Conservation (phyloP, 2,329 filamentous ascomycete species). For the Didymella pomorum region DNA sequence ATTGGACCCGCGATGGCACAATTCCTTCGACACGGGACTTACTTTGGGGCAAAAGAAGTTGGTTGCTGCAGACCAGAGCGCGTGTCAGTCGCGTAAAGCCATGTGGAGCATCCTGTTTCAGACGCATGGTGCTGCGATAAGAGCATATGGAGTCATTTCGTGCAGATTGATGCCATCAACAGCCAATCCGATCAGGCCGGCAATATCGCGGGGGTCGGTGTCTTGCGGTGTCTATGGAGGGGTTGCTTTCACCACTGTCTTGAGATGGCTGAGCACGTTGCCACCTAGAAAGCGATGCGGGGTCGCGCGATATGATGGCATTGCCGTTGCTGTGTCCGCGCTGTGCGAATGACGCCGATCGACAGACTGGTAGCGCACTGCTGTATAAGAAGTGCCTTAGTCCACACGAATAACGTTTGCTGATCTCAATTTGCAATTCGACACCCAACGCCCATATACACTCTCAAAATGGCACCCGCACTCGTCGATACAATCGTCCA, state of each 20-base stretch:
- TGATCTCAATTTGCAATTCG: slow-evolving; percentile 5
- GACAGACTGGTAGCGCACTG: not conserved
- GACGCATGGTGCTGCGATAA: slow-evolving; percentile 23
- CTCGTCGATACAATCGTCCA: slow-evolving; percentile 50
- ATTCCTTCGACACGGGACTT: slow-evolving; percentile 19
- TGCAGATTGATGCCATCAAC: slow-evolving; percentile 43
- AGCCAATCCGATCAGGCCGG: slow-evolving; percentile 31
- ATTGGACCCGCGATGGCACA: slow-evolving; percentile 15
- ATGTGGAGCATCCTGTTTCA: slow-evolving; percentile 8
- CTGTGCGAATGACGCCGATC: slow-evolving; percentile 11
- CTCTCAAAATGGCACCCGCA: slow-evolving; percentile 53
- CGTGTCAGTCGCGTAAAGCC: slow-evolving; percentile 12
- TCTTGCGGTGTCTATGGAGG: slow-evolving; percentile 20
- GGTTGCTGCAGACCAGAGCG: slow-evolving; percentile 18
- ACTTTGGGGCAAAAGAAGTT: slow-evolving; percentile 13
- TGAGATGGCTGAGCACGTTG: slow-evolving; percentile 9
- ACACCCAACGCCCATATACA: not conserved
- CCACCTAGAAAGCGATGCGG: slow-evolving; percentile 24
- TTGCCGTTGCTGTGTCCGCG: slow-evolving; percentile 9
- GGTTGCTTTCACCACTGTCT: slow-evolving; percentile 15
- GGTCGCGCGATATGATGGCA: slow-evolving; percentile 18
- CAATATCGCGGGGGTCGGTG: slow-evolving; percentile 16
- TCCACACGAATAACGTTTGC: not conserved
- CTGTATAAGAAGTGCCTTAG: slow-evolving; percentile 25
- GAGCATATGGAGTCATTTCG: slow-evolving; percentile 38